Base-by-base conservation (phyloP, 2,329 filamentous ascomycete species). In the Chaetomium strumarium region DNA sequence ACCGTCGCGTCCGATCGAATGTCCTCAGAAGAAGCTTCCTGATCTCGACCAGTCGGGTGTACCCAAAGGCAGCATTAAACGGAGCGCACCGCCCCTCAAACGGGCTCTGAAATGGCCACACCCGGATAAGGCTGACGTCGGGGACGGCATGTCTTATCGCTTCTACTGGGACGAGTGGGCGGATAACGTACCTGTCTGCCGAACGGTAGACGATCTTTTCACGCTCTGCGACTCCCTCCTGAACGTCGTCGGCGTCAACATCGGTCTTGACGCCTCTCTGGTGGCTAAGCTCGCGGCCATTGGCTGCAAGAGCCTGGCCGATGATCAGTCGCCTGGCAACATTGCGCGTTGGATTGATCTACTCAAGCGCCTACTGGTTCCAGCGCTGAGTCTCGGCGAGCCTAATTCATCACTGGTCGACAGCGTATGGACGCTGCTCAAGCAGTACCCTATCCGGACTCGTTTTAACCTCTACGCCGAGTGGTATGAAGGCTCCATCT, bases 131-230 rank as follows among this genome's bases (percentile, higher is more conserved):
- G 78, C 78, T 58, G 88, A 93, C 63, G 83, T 82, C 24, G 84
- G 84, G 50, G 88, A 90, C 60, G 84, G 85, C 17, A 78, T 79
- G n/a, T 81, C 87, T 48, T 97, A 96, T 67, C 83, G 87, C 33
- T 97, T 95, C 66, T 99, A 99, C 68, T 96, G 93, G 84, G 90
- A 96, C 54, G 93, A 97, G 61, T 99, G 93, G 93, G 79, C 84
- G 2, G 92, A 97, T 68, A 95, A 93, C 58, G 78, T 99, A 42
- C 95, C 93, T 0, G 73, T 96, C 17, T 99, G 93, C 65, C 91
- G 95, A 66, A 87, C 77, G 1, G 83, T 96, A 6, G 90, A 96
- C 57, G 93, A 99, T 65, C 79, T 99, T 13, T 93, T 97, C 67
- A 84, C 85, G 2, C 79, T 96, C 0, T 95, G 90, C 68, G 81